These are phyloP conservation scores for Zopfia rhizophila DNA, from an alignment of 2,329 filamentous ascomycete genomes.

Conservation along the genomic window DNA sequence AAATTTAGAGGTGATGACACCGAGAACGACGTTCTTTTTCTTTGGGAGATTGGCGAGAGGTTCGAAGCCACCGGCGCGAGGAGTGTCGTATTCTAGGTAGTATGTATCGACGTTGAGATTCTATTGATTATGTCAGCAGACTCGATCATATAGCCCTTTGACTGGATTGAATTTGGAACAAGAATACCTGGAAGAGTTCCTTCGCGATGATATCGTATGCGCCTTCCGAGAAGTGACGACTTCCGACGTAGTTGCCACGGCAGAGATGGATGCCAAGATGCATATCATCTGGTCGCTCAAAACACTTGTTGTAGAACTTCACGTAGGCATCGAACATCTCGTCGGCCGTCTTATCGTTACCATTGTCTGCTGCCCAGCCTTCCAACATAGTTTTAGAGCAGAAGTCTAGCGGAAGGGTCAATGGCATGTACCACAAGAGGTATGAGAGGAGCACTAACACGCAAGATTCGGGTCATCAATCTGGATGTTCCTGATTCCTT, in stretches of 20 bases:
- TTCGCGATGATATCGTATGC: conserved; percentile 60
- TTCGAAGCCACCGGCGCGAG: conserved; percentile 60
- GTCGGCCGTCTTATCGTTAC: conserved; percentile 74
- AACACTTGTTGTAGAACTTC: conserved; percentile 77
- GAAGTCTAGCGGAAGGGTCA: conserved; percentile 33
- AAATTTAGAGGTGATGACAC: conserved; percentile 60
- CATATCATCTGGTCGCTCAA: conserved; percentile 73
- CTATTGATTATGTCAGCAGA: conserved; percentile 23
- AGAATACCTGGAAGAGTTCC: conserved; percentile 52
- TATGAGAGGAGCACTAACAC: conserved; percentile 22
- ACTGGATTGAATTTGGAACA: not conserved
- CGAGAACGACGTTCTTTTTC: conserved; percentile 60
- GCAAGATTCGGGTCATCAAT: conserved; percentile 62
- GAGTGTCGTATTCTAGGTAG: conserved; percentile 59
- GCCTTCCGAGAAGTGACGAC: conserved; percentile 59
- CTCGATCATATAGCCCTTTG: not conserved
- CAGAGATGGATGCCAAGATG: conserved; percentile 82
- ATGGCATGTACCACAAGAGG: not conserved
- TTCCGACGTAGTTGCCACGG: conserved; percentile 61
- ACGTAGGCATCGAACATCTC: conserved; percentile 81
- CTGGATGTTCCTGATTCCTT: conserved; percentile 60
- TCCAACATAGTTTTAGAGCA: conserved; percentile 51
- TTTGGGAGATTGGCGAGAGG: conserved; percentile 57
- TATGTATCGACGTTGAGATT: conserved; percentile 54
- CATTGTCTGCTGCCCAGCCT: conserved; percentile 65